Conservation (phyloP, 2,329 filamentous ascomycete genomes). For the Didymella sp. region DNA sequence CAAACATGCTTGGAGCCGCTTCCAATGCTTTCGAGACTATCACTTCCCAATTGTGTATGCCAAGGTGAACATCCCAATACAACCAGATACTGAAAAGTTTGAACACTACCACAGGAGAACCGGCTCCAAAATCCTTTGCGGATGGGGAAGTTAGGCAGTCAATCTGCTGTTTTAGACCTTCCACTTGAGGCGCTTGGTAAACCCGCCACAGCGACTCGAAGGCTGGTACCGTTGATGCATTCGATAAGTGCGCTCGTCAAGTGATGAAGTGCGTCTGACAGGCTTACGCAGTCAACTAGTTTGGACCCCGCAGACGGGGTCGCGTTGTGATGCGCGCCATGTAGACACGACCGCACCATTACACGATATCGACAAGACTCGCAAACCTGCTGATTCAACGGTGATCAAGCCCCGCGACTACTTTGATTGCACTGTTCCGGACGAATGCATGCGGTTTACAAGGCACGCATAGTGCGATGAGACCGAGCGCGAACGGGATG, state of each 20-base stretch:
- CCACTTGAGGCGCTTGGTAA: neutral
- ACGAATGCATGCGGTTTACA: neutral
- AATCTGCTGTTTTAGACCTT: neutral
- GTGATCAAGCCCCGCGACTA: neutral
- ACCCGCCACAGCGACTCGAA: neutral
- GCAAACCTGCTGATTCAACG: neutral
- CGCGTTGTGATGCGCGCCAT: neutral
- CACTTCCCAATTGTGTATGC: too few species aligned
- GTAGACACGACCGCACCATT: neutral
- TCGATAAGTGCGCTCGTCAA: neutral
- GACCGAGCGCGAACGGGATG: slow-evolving; percentile 11
- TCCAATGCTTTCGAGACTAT: too few species aligned
- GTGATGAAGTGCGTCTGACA: neutral
- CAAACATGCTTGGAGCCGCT: neutral
- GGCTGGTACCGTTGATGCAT: neutral
- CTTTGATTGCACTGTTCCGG: neutral
- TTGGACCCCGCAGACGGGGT: neutral
- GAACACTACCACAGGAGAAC: too few species aligned
- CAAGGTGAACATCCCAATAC: too few species aligned
- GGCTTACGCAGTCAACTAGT: neutral
- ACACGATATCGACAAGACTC: neutral
- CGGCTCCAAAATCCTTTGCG: too few species aligned
- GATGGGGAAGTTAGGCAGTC: neutral
- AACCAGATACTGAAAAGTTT: too few species aligned
- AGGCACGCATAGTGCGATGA: neutral